Base-by-base conservation (phyloP, 495 filamentous ascomycete genomes). In the Penicillium cinerascens region DNA sequence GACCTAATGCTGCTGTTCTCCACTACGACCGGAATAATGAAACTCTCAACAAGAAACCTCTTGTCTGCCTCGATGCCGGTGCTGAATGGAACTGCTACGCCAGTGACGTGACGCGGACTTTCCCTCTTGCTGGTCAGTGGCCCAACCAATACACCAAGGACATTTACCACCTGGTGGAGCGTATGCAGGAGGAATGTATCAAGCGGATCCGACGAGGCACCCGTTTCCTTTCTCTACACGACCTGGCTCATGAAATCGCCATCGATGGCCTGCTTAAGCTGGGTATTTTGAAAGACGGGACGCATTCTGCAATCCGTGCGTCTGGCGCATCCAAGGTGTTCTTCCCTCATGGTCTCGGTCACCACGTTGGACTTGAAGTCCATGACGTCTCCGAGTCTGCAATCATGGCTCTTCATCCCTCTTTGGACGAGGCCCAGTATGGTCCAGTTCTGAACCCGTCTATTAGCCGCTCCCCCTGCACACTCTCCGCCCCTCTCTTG, bases 291-390 rank as follows among this genome's bases (percentile, higher is more conserved):
- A 68, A 65, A 40, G 56, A 55, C 38, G 86, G 84, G 4, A 78
- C 70, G 0, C 74, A 71, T 6, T 71, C 78, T 2, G 89, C 91
- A 51, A 84, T 95, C 52, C 77, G 82, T 42, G 56, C 72, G 35
- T 80, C 82, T 2, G 86, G 91, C 26, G 89, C 84, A 18, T 82
- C 82, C 3, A 75, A 80, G 22, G 85, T 88, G 0, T 97, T 96
- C 71, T 95, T 95, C 70, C 92, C 92, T 2, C 92, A 97, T 67
- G 92, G 92, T 2, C 75, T 92, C 13, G 89, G 89, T 10, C 91
- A 97, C 66, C 89, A 96, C 65, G 74, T 96, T 29, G 92, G 92
- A 0, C 77, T 97, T 15, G 92, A 97, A 66, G 86, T 89, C 36
- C 92, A 97, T 60, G 92, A 97, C 71, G 84, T 88, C 6, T 80